Evolutionary conservation across 306 rosid species (phyloP), one percentile per base, ranked within the genome.

Genomic region (Spatholobus suberectus): DNA sequence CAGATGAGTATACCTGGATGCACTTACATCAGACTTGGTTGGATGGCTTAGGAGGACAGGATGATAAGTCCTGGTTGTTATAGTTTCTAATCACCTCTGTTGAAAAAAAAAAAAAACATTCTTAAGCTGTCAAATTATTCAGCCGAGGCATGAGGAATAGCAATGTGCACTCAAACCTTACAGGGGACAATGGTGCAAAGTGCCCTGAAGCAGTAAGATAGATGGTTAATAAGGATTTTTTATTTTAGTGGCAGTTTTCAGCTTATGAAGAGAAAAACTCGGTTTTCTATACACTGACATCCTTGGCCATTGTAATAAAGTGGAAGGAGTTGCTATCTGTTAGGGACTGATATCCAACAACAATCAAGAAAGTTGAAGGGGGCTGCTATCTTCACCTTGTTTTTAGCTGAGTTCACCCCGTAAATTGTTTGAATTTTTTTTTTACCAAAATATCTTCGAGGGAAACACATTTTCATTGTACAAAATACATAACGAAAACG

Each of bases 11-110:
- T 72, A 73, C 71, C 20, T 94, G 97, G 97, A 58, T 87, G 85
- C 93, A 94, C 81, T 17, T 91, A 67, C 96, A 92, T 82, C 98
- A 94, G 84, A 90, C 93, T 49, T 87, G 94, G 96, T 82, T 85
- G 85, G 94, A 85, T 66, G 89, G 84, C 71, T 79, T 78, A 29
- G 87, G 37, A 68, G 81, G 58, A 85, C 84, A 82, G 32, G 78
- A 86, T 44, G 83, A 85, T 5, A 40, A 35, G 4, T 12, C 76
- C 49, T 90, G 95, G 90, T 62, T 90, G 41, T 77, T 88, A 58
- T 93, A 88, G 85, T 59, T 54, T 70, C 24, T 27, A 27, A 70
- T 18, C 70, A n/a, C 17, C 20, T 68, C 11, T 69, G 57, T 76
- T 61, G n/a, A n/a, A n/a, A n/a, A n/a, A n/a, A n/a, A n/a, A n/a